Evolutionary conservation across 129 eudicot genomes (phyloP).

Genomic region (Mikania micrantha): DNA sequence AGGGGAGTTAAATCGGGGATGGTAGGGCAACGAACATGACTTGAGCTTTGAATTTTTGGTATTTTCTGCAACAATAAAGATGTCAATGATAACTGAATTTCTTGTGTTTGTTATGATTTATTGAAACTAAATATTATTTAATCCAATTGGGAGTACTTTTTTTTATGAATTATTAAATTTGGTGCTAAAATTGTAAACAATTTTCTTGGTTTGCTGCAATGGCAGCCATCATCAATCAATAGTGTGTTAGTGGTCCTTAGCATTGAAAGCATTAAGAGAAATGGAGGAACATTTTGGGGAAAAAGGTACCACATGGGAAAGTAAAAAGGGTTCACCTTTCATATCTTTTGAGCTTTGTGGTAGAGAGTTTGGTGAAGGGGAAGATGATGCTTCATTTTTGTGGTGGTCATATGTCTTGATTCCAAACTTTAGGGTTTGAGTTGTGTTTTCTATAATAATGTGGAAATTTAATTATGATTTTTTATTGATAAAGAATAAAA

Average conservation of each 20-base stretch:
- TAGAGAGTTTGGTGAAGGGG: constrained; percentile 30
- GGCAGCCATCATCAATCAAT: constrained; percentile 10
- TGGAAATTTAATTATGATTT: background rate
- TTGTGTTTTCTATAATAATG: background rate
- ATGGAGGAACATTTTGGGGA: constrained; percentile 28
- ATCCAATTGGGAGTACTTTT: background rate
- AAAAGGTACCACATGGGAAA: constrained; percentile 39
- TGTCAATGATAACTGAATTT: constrained; percentile 37
- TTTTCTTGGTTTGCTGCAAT: constrained; percentile 2
- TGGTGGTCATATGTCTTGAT: constrained; percentile 29
- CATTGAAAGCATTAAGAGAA: constrained; percentile 27
- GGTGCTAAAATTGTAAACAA: background rate
- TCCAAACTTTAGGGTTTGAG: constrained; percentile 16
- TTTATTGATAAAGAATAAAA: background rate
- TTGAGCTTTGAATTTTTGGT: constrained; percentile 34
- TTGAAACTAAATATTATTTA: constrained; percentile 12
- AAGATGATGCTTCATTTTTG: constrained; percentile 22
- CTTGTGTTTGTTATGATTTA: constrained; percentile 12
- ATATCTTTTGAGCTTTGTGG: constrained; percentile 23
- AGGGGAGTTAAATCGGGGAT: constrained; percentile 29
- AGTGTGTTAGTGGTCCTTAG: constrained; percentile 34
- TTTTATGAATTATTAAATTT: background rate
- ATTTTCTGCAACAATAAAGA: constrained; percentile 39
- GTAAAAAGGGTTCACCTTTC: constrained; percentile 28
- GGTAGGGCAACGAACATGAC: constrained; percentile 36